Evolutionary conservation across 1,284 basidiomycete species (phyloP).

Genomic region (Cutaneotrichosporon dermatis): DNA sequence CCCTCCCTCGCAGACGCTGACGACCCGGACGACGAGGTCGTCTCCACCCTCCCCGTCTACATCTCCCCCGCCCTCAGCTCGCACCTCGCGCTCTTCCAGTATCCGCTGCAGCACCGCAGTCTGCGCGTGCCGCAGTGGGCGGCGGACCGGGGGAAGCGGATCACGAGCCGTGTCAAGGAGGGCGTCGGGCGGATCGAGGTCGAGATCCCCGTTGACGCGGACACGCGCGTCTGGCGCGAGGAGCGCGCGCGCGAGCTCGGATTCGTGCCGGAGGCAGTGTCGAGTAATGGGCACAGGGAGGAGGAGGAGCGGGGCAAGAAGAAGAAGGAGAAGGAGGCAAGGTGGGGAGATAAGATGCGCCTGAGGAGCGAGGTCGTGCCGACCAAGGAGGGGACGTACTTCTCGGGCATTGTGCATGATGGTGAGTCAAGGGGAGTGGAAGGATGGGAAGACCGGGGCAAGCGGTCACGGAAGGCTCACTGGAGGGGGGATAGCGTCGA

Average conservation of each 20-base stretch:
- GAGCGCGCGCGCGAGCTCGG: constrained; percentile 43
- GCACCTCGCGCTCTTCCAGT: constrained; percentile 43
- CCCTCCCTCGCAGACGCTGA: constrained; percentile 24
- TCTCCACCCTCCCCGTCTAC: constrained; percentile 44
- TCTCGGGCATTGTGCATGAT: constrained; percentile 40
- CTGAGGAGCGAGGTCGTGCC: constrained; percentile 41
- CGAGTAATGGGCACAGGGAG: constrained; percentile 23
- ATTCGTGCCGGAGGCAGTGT: constrained; percentile 27
- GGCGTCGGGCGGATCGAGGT: constrained; percentile 41
- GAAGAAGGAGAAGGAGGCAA: constrained; percentile 20
- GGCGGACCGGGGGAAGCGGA: constrained; percentile 36
- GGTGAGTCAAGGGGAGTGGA: constrained; percentile 24
- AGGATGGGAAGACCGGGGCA: too few species aligned
- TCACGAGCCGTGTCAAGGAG: constrained; percentile 46
- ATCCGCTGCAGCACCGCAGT: constrained; percentile 39
- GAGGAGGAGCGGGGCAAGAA: constrained; percentile 23
- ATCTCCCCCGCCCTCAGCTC: constrained; percentile 33
- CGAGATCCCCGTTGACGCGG: constrained; percentile 45
- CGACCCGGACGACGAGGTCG: constrained; percentile 35
- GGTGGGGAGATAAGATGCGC: constrained; percentile 47
- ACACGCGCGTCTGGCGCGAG: constrained; percentile 42
- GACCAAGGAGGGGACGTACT: constrained; percentile 32
- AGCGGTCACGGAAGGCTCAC: too few species aligned
- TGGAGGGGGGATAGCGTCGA: too few species aligned
- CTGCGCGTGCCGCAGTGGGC: constrained; percentile 40